Evolutionary conservation across 73 alveolate species (phyloP).

Genomic region (Vitrella brassicaformis): DNA sequence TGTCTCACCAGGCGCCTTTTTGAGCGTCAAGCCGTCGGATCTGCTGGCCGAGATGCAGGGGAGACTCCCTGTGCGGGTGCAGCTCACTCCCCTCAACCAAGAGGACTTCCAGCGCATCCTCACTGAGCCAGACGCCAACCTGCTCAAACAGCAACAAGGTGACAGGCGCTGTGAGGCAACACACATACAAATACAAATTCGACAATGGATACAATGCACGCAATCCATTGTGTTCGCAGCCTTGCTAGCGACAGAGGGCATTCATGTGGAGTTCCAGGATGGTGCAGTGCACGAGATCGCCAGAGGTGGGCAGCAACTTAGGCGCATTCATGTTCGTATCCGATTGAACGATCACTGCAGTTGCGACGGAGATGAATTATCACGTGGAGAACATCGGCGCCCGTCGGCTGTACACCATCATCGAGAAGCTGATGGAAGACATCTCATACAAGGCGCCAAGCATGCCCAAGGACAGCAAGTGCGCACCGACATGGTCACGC

Average conservation of each 20-base stretch:
- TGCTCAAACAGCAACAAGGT: constrained; percentile 29
- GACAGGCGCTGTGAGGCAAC: background rate
- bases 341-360: background rate
- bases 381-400: constrained; percentile 60
- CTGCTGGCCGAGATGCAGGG: constrained; percentile 63
- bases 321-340: background rate
- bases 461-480: too few relatives aligned
- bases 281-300: background rate
- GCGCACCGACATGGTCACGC: too few relatives aligned
- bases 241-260: background rate
- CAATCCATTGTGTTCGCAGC: constrained; percentile 3
- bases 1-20: constrained; percentile 68
- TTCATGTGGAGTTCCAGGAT: background rate
- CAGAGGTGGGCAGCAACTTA: background rate
- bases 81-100: constrained; percentile 37
- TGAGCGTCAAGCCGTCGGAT: constrained; percentile 51
- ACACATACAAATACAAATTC: background rate
- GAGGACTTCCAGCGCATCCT: constrained; percentile 47
- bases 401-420: constrained; percentile 52
- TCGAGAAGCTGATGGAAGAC: background rate
- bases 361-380: constrained; percentile 28
- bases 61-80: constrained; percentile 55
- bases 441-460: background rate
- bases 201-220: background rate
- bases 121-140: constrained; percentile 44